Conservation (phyloP, 345 rosid species). For the Anacardium occidentale region DNA sequence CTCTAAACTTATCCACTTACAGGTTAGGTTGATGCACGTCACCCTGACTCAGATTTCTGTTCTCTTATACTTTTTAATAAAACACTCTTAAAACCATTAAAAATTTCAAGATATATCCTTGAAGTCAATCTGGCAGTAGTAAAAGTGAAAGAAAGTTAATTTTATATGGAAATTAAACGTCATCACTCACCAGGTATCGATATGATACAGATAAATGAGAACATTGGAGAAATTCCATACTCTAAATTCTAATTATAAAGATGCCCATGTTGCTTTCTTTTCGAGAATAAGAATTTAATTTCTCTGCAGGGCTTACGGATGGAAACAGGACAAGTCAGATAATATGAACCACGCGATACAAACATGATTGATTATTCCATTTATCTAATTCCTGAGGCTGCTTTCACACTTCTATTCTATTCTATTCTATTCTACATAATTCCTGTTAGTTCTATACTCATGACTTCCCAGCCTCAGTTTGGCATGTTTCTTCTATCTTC, state of each 20-base stretch:
- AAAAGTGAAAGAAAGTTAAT: no score
- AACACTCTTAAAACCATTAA: no score
- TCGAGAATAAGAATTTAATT: conserved; percentile 16
- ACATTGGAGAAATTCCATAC: no score
- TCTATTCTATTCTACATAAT: not conserved
- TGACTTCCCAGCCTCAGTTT: not conserved
- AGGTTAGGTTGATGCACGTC: not conserved
- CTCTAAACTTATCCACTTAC: not conserved
- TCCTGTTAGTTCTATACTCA: not conserved
- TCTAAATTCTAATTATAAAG: not conserved
- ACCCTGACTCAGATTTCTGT: not conserved
- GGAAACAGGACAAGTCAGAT: not conserved
- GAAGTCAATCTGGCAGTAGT: no score
- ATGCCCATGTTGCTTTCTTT: not conserved
- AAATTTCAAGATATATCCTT: no score
- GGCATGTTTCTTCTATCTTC: not conserved
- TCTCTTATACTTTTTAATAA: no score
- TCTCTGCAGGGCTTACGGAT: not conserved
- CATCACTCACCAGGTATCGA: no score
- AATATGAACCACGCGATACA: not conserved
- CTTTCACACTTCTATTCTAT: no score
- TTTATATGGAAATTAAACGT: no score
- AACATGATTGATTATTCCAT: conserved; percentile 5
- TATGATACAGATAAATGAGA: no score
- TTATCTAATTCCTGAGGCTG: not conserved